Conservation (phyloP, 495 filamentous ascomycete genomes). For the Aspergillus baeticus region DNA sequence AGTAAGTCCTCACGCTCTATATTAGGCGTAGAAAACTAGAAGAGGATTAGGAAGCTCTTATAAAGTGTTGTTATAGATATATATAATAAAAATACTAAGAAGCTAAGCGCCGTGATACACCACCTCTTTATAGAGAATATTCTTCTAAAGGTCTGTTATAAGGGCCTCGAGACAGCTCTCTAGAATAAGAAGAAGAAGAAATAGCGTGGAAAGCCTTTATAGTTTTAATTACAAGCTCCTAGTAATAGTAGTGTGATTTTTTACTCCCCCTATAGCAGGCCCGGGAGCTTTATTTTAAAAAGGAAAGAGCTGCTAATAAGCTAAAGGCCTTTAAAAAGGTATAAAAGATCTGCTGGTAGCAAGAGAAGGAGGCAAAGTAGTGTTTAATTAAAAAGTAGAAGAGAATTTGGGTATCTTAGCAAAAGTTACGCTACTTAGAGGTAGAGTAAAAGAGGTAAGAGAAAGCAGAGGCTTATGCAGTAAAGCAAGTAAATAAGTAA, state of each 20-base stretch:
- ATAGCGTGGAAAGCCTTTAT: neutral
- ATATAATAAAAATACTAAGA: neutral
- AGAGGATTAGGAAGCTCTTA: conserved; percentile 1
- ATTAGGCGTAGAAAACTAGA: conserved; percentile 6
- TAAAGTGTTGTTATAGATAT: neutral
- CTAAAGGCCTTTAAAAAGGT: neutral
- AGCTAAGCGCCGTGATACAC: neutral
- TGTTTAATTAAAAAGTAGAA: neutral
- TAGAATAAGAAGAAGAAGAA: conserved; percentile 3
- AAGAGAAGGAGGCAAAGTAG: neutral
- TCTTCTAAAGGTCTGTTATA: neutral
- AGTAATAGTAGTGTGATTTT: neutral
- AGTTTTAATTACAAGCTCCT: neutral
- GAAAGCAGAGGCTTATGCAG: neutral
- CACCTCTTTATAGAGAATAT: neutral
- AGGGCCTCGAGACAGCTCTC: conserved; percentile 2
- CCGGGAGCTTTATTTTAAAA: neutral
- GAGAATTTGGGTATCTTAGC: neutral
- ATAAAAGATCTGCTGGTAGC: neutral
- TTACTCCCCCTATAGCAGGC: conserved; percentile 1
- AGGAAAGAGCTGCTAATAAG: neutral
- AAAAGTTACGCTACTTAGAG: neutral
- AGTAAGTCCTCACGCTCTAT: neutral
- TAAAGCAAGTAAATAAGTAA: neutral
- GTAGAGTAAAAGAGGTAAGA: neutral